phyloP scores from a whole-genome alignment of 2,329 filamentous ascomycete species.

The Talaromyces piceae region DNA sequence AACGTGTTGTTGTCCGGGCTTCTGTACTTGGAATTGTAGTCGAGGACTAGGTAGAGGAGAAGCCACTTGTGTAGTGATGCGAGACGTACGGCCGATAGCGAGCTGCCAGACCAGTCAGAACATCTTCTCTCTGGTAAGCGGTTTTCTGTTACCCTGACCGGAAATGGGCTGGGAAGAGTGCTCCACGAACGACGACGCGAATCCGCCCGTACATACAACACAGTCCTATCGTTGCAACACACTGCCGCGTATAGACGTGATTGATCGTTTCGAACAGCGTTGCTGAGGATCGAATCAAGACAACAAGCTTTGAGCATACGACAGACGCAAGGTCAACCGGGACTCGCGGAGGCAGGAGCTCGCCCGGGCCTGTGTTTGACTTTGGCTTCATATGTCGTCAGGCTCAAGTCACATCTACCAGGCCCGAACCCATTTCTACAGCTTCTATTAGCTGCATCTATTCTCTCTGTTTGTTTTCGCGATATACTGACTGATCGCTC shows the following conservation, averaged over 20 bases:
- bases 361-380: neutral
- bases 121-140: too few relatives aligned
- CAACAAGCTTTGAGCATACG: neutral
- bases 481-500: neutral
- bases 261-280: too few relatives aligned
- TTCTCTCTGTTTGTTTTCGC: neutral
- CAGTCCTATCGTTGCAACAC: neutral
- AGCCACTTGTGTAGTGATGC: constrained; percentile 10
- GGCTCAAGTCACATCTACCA: neutral
- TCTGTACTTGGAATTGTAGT: constrained; percentile 3
- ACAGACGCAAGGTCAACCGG: neutral
- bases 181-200: constrained; percentile 8
- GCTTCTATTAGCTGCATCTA: too few relatives aligned
- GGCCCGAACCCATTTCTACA: too few relatives aligned
- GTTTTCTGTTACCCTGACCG: constrained; percentile 1
- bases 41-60: constrained; percentile 7
- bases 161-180: constrained; percentile 3
- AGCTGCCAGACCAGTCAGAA: neutral
- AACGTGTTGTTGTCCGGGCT: neutral
- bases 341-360: neutral
- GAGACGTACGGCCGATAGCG: constrained; percentile 1
- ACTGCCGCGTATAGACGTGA: neutral
- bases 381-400: neutral
- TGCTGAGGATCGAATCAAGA: too few relatives aligned
- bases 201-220: constrained; percentile 10